These are phyloP conservation scores for Fusarium decemcellulare DNA, from an alignment of 2,329 filamentous ascomycete species.

Conservation along the genomic window DNA sequence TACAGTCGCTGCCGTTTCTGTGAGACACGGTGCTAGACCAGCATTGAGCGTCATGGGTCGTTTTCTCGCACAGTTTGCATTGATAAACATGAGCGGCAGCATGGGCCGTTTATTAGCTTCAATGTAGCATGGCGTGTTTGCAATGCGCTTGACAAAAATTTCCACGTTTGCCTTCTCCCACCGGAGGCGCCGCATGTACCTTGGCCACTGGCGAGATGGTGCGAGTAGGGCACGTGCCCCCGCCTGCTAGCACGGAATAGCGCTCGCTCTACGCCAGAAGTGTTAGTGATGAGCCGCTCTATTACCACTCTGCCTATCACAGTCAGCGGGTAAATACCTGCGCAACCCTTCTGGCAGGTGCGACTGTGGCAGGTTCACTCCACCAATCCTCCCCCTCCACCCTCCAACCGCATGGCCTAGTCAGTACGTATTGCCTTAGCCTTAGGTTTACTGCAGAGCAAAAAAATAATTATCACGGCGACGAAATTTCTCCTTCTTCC, in stretches of 20 bases:
- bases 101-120: slow-evolving; percentile 35
- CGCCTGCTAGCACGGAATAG: slow-evolving; percentile 18
- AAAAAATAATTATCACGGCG: slow-evolving; percentile 52
- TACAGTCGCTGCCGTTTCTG: neutral
- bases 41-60: slow-evolving; percentile 9
- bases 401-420: slow-evolving; percentile 43
- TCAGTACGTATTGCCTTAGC: slow-evolving; percentile 34
- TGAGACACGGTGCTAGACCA: slow-evolving; percentile 27
- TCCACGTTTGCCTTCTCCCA: slow-evolving; percentile 31
- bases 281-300: slow-evolving; percentile 33
- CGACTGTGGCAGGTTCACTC: slow-evolving; percentile 42
- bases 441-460: slow-evolving; percentile 46
- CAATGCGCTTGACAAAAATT: slow-evolving; percentile 39
- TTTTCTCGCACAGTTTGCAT: slow-evolving; percentile 28
- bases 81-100: slow-evolving; percentile 21
- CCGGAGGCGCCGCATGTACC: slow-evolving; percentile 40
- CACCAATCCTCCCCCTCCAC: slow-evolving; percentile 37
- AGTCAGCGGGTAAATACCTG: slow-evolving; percentile 27
- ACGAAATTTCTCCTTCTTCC: slow-evolving; percentile 58
- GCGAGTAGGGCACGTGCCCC: slow-evolving; percentile 34
- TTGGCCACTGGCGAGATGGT: slow-evolving; percentile 39
- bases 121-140: slow-evolving; percentile 27
- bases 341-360: slow-evolving; percentile 24
- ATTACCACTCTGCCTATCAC: slow-evolving; percentile 28
- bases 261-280: neutral